phyloP scores from a whole-genome alignment of 225 moss, liverwort and hornwort genomes.

The Bryoerythrophyllum caledonicum region DNA sequence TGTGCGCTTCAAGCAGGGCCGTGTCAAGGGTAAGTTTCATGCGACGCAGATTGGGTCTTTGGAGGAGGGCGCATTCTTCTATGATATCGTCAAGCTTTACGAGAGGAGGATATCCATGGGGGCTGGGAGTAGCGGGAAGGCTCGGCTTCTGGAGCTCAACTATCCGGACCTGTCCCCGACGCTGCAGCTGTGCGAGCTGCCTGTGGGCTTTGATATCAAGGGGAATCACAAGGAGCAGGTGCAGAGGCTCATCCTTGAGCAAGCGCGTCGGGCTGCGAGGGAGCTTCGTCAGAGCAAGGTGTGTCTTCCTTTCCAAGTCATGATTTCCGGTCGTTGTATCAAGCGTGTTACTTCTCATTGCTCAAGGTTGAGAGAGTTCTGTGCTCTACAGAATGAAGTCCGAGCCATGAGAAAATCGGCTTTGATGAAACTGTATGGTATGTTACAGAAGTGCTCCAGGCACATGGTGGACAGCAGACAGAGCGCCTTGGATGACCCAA shows the following conservation, averaged over 20 bases:
- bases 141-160: neutral
- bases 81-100: constrained; percentile 5
- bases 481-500: neutral
- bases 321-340: neutral
- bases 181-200: neutral
- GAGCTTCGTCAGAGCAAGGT: neutral
- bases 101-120: neutral
- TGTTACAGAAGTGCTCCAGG: neutral
- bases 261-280: constrained; percentile 3
- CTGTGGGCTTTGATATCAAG: neutral
- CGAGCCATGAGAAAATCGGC: neutral
- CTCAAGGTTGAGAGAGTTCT: too few species aligned
- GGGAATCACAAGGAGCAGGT: neutral
- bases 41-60: neutral
- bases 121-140: neutral
- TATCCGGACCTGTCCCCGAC: neutral
- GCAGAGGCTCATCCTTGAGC: neutral
- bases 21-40: constrained; percentile 9
- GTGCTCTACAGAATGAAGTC: neutral
- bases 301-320: neutral
- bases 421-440: neutral
- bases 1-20: neutral
- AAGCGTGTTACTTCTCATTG: neutral
- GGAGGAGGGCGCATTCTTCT: constrained; percentile 13
- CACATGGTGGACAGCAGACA: neutral